Conservation (phyloP, 352 stramenopile genomes). For the Pythium graminicola region DNA sequence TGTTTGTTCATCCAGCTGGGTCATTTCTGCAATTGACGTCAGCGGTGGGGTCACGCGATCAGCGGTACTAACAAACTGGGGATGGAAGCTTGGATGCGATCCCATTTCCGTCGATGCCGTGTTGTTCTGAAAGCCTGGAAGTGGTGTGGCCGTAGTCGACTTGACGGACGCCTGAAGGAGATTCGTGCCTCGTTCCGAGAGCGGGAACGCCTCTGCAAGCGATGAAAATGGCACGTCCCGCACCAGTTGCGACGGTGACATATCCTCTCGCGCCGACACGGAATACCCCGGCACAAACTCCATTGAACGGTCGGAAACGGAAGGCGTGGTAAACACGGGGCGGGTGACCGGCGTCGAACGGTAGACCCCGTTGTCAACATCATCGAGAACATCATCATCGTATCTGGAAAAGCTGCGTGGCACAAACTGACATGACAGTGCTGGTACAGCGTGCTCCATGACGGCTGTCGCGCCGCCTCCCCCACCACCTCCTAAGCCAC, state of each 20-base stretch:
- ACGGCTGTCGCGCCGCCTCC: slow-evolving; percentile 14
- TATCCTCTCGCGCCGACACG: slow-evolving; percentile 20
- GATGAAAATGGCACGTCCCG: slow-evolving; percentile 45
- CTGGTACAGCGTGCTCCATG: slow-evolving; percentile 7
- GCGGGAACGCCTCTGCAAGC: slow-evolving; percentile 48
- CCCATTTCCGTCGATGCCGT: slow-evolving; percentile 20
- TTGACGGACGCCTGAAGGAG: slow-evolving; percentile 18
- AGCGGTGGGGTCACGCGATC: slow-evolving; percentile 27
- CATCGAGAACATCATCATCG: slow-evolving; percentile 52
- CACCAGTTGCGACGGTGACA: slow-evolving; percentile 24
- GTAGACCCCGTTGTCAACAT: slow-evolving; percentile 33
- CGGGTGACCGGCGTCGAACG: slow-evolving; percentile 47
- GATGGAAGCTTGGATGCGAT: neutral
- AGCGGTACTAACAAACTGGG: slow-evolving; percentile 21
- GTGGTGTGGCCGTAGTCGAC: neutral
- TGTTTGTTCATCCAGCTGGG: slow-evolving; percentile 47
- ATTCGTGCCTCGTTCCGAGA: slow-evolving; percentile 35
- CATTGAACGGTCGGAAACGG: slow-evolving; percentile 16
- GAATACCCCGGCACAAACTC: slow-evolving; percentile 26
- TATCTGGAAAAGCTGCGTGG: slow-evolving; percentile 30
- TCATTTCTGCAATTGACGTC: slow-evolving; percentile 38
- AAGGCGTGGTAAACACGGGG: slow-evolving; percentile 11
- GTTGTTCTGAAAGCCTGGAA: slow-evolving; percentile 15
- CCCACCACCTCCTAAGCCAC: neutral
- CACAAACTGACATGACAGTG: slow-evolving; percentile 40